phyloP scores from a whole-genome alignment of 805 yeast genomes.

The Priceomyces carsonii region DNA sequence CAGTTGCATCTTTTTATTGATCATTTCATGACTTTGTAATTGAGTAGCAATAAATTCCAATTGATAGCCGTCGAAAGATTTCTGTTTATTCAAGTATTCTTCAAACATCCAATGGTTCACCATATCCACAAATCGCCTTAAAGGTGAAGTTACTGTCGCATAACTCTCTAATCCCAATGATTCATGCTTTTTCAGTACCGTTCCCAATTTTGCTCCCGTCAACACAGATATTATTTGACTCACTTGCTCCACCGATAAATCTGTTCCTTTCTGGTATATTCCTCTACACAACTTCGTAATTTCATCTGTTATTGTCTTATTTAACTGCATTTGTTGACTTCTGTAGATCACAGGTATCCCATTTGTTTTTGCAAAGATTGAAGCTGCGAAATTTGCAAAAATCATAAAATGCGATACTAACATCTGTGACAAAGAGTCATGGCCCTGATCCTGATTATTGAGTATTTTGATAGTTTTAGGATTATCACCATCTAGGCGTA shows the following conservation, averaged over 20 bases:
- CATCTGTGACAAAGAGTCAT: conserved; percentile 49
- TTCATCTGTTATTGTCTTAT: conserved; percentile 20
- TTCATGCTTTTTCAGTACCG: conserved; percentile 50
- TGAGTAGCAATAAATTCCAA: conserved; percentile 24
- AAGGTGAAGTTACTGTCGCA: conserved; percentile 83
- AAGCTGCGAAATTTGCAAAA: conserved; percentile 65
- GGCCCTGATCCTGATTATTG: conserved; percentile 16
- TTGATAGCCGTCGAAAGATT: conserved; percentile 5
- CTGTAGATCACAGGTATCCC: conserved; percentile 55
- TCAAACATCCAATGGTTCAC: conserved; percentile 75
- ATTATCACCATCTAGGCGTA: conserved; percentile 15
- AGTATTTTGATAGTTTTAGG: conserved; percentile 10
- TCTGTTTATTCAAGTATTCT: conserved; percentile 12
- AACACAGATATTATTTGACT: conserved; percentile 46
- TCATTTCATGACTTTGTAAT: conserved; percentile 31
- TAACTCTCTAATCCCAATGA: conserved; percentile 65
- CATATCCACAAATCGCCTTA: conserved; percentile 80
- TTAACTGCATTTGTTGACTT: conserved; percentile 32
- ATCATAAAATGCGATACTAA: conserved; percentile 88
- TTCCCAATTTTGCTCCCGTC: conserved; percentile 53
- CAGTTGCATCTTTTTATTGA: conserved; percentile 22
- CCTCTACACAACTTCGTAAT: conserved; percentile 21
- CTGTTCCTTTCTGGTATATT: conserved; percentile 14
- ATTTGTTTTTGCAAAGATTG: conserved; percentile 43
- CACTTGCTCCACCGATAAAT: conserved; percentile 39